A percentile compares a stretch with the other conserved stretches of the same genome.
phyloP scores from a whole-genome alignment of 306 rosid genomes.

The Betula pendula region DNA sequence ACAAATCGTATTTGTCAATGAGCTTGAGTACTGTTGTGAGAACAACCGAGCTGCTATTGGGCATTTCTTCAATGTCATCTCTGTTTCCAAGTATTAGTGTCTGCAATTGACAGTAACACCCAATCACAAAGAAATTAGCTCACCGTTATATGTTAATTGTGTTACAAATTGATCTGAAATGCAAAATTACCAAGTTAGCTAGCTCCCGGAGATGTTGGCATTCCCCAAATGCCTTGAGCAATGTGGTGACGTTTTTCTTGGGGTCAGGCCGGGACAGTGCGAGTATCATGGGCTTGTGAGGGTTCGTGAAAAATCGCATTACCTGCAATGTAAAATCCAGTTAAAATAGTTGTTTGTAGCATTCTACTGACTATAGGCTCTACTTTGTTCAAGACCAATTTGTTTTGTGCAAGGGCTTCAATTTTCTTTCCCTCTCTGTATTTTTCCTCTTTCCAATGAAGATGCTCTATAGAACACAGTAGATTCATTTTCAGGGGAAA shows the following conservation, averaged over 20 bases:
- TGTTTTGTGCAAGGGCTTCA: not conserved
- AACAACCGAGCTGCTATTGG: slow-evolving; percentile 63
- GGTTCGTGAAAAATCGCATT: slow-evolving; percentile 79
- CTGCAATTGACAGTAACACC: slow-evolving; percentile 41
- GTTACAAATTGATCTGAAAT: slow-evolving; percentile 8
- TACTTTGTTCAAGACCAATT: not conserved
- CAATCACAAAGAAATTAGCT: slow-evolving; percentile 23
- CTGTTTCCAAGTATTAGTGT: slow-evolving; percentile 83
- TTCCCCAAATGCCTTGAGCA: slow-evolving; percentile 87
- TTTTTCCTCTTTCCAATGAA: no score
- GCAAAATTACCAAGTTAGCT: slow-evolving; percentile 62
- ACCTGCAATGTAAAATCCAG: slow-evolving; percentile 45
- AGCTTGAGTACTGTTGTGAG: slow-evolving; percentile 68
- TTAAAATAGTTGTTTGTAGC: no score
- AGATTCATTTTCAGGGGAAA: not conserved
- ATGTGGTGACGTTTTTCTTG: slow-evolving; percentile 76
- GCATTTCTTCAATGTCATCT: slow-evolving; percentile 78
- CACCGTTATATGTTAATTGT: not conserved
- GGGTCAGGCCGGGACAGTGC: slow-evolving; percentile 94
- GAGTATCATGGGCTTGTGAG: slow-evolving; percentile 85
- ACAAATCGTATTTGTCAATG: slow-evolving; percentile 75
- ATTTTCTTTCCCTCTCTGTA: no score
- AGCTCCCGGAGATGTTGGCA: slow-evolving; percentile 66
- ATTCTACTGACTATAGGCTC: no score
- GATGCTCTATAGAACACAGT: not conserved